Evolutionary conservation across 1,284 basidiomycete species (phyloP), one percentile per base, ranked within the genome.

Genomic region (Fomitopsis schrenkii): DNA sequence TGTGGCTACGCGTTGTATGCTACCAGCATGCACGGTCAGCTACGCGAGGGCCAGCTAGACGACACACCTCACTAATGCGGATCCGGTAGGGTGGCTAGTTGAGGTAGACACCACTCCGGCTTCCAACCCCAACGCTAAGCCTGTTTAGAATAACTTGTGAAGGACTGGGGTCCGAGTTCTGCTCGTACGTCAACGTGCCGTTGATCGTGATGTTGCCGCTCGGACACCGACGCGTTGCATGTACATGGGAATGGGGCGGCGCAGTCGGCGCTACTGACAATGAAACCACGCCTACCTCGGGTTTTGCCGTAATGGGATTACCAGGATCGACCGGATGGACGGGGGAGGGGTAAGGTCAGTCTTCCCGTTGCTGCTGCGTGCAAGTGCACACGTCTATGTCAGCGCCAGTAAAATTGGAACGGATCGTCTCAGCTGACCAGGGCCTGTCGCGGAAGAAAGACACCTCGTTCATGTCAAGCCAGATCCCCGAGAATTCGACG

Each of bases 401-500:
- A 62, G 53, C 55, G 36, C n/a, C 12, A 30, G 41, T 56, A 22
- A 14, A 4, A 14, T 9, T 53, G 17, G 26, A n/a, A 8, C 9
- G 14, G 55, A 17, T 14, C 15, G 5, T 22, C n/a, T 40, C 57
- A 17, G 70, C 81, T 60, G 62, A 85, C 86, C 87, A 88, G 36
- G 85, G 85, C 35, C 82, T 78, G 58, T 80, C 76, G 70, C 86
- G 88, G 71, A 89, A 88, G 2, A 85, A 87, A 44, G 81, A 82
- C 14, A 80, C 77, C 65, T 90, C 87, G 58, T 90, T 89, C 86
- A 91, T 90, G 71, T 92, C 90, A 0, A 91, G 77, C 90, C 90
- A 92, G 57, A 91, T 83, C 3, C 88, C 88, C 41, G 83, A 83
- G 67, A 85, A 87, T 45, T 82, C 77, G 26, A 90, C 79, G 2